Percentiles rank a stretch among this genome's conserved stretches.
These are phyloP conservation scores for Nemophila menziesii DNA, from an alignment of 257 asterid species.

Conservation along the genomic window DNA sequence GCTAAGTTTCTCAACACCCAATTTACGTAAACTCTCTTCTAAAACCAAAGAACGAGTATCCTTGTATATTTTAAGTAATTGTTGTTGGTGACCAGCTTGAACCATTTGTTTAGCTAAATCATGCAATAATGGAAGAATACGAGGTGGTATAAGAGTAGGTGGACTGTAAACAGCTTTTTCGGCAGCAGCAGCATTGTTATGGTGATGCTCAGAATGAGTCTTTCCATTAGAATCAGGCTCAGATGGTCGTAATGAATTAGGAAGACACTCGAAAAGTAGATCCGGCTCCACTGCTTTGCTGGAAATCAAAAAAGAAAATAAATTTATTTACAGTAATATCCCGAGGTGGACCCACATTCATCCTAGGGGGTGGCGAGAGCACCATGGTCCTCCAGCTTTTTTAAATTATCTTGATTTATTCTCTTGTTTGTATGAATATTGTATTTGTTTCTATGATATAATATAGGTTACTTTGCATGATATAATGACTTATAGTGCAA, in stretches of 20 bases:
- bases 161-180: conserved; percentile 74
- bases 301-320: conserved; percentile 13
- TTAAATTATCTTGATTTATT: too few species aligned
- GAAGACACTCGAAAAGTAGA: conserved; percentile 95
- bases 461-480: too few species aligned
- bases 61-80: conserved; percentile 79
- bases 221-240: conserved; percentile 36
- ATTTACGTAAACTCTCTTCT: conserved; percentile 91
- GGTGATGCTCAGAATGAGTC: conserved; percentile 63
- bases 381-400: too few species aligned
- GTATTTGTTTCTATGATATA: too few species aligned
- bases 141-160: conserved; percentile 87
- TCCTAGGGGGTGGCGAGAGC: too few species aligned
- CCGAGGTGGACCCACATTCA: too few species aligned
- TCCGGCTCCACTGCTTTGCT: conserved; percentile 98
- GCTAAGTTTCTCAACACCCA: conserved; percentile 98
- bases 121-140: conserved; percentile 85
- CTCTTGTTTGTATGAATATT: too few species aligned
- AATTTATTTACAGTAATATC: too few species aligned
- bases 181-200: conserved; percentile 23
- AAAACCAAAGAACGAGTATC: conserved; percentile 82
- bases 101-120: conserved; percentile 91
- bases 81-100: conserved; percentile 83
- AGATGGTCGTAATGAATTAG: conserved; percentile 89
- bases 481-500: too few species aligned